A percentile compares a stretch with the other conserved stretches of the same genome.
Evolutionary conservation across 768 basidiomycete species (phyloP).

Genomic region (Dictyophora rubrovolvata): DNA sequence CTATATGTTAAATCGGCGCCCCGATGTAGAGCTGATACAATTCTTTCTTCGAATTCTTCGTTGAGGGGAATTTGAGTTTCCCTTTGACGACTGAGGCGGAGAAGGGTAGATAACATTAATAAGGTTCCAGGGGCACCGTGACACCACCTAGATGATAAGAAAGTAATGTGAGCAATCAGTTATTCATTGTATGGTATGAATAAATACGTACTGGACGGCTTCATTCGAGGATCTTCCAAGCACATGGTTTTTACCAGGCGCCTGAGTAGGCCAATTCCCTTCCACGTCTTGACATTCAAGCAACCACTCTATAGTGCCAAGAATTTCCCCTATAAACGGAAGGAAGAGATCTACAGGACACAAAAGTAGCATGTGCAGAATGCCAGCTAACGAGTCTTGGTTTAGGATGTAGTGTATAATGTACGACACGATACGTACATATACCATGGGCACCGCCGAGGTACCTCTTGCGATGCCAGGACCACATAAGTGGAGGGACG

Average conservation of each 20-base stretch:
- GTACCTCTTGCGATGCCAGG: constrained; percentile 47
- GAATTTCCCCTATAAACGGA: constrained; percentile 30
- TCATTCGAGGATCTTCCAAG: constrained; percentile 19
- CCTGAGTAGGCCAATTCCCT: constrained; percentile 47
- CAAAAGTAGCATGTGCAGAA: constrained; percentile 39
- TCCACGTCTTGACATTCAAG: constrained; percentile 31
- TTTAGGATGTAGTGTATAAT: not conserved
- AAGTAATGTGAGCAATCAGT: no score
- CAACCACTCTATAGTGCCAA: constrained; percentile 39
- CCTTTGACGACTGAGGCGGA: constrained; percentile 14
- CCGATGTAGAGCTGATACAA: constrained; percentile 25
- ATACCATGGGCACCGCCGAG: constrained; percentile 53
- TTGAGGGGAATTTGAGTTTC: constrained; percentile 17
- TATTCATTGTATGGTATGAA: no score
- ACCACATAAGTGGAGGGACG: constrained; percentile 45
- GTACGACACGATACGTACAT: constrained; percentile 26
- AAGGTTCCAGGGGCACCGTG: constrained; percentile 28
- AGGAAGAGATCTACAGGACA: constrained; percentile 29
- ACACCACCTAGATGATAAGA: no score
- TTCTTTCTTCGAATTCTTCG: constrained; percentile 11
- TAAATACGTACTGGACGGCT: constrained; percentile 36
- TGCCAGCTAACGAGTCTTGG: constrained; percentile 32
- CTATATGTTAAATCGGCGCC: constrained; percentile 16
- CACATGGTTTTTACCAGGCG: constrained; percentile 16
- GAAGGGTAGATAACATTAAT: constrained; percentile 35